Conservation (phyloP, 495 filamentous ascomycete genomes). For the Cercophora samala region DNA sequence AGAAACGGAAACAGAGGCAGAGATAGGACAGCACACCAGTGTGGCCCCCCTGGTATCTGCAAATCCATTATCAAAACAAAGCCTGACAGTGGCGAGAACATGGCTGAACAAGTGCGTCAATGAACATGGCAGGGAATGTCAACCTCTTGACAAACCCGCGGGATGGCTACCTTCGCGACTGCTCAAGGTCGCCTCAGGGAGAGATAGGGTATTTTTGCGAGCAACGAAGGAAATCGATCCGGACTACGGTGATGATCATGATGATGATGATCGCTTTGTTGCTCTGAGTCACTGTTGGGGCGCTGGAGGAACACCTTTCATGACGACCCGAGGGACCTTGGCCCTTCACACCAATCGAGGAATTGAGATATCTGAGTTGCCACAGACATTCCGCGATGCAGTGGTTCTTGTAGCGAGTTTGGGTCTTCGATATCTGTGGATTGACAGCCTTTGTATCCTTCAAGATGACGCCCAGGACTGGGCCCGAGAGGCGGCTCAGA, state of each 20-base stretch:
- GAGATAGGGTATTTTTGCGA: slow-evolving; percentile 15
- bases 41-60: background rate
- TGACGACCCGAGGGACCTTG: slow-evolving; percentile 14
- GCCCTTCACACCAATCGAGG: slow-evolving; percentile 14
- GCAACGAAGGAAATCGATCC: background rate
- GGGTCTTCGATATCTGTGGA: slow-evolving; percentile 42
- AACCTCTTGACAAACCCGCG: background rate
- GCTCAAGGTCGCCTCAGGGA: slow-evolving; percentile 11
- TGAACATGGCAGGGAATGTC: slow-evolving; percentile 19
- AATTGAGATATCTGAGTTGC: slow-evolving; percentile 22
- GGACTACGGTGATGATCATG: background rate
- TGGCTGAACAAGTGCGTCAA: slow-evolving; percentile 24
- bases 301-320: slow-evolving; percentile 17
- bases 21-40: background rate
- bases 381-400: slow-evolving; percentile 27
- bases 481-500: slow-evolving; percentile 37
- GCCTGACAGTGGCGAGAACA: slow-evolving; percentile 7
- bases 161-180: slow-evolving; percentile 20
- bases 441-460: slow-evolving; percentile 46
- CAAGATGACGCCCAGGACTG: slow-evolving; percentile 40
- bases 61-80: slow-evolving; percentile 19
- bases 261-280: slow-evolving; percentile 20
- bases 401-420: slow-evolving; percentile 24
- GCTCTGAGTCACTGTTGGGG: slow-evolving; percentile 35
- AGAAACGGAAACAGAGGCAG: background rate